A percentile compares a stretch with the other conserved stretches of the same genome.
phyloP scores from a whole-genome alignment of 192 early-diverging fungal species.

The Coemansia sp. region DNA sequence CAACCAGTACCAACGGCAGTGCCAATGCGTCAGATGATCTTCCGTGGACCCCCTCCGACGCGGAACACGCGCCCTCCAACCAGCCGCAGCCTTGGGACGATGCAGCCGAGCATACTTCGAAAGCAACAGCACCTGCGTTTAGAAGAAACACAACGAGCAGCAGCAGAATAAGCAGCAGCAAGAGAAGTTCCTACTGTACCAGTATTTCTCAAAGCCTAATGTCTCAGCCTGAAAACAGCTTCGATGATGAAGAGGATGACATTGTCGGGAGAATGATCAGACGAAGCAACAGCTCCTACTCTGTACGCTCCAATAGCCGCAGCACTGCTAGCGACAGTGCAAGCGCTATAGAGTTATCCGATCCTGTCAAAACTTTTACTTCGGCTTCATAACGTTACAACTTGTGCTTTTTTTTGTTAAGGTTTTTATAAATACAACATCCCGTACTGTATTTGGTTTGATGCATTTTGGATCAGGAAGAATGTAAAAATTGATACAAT shows the following conservation, averaged over 20 bases:
- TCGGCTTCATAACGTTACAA: no score
- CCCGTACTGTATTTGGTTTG: no score
- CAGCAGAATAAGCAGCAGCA: background rate
- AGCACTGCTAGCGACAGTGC: background rate
- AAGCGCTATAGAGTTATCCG: background rate
- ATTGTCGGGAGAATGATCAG: background rate
- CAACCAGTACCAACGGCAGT: background rate
- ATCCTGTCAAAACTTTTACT: background rate
- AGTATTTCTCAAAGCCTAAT: background rate
- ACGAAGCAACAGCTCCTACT: constrained; percentile 1
- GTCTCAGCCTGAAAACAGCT: background rate
- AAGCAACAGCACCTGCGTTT: no score
- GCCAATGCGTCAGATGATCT: background rate
- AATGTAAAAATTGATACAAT: no score
- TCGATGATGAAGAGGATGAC: constrained; percentile 1
- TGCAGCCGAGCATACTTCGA: background rate
- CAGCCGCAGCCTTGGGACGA: background rate
- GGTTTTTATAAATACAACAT: no score
- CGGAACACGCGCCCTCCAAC: background rate
- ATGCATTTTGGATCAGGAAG: no score
- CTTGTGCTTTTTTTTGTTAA: no score
- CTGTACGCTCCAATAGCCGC: background rate
- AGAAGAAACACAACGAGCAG: background rate
- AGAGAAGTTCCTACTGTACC: background rate
- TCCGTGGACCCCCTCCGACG: background rate